Evolutionary conservation across 2,329 filamentous ascomycete genomes (phyloP), one percentile per base, ranked within the genome.

Genomic region (Dryadomyces quercivorus): DNA sequence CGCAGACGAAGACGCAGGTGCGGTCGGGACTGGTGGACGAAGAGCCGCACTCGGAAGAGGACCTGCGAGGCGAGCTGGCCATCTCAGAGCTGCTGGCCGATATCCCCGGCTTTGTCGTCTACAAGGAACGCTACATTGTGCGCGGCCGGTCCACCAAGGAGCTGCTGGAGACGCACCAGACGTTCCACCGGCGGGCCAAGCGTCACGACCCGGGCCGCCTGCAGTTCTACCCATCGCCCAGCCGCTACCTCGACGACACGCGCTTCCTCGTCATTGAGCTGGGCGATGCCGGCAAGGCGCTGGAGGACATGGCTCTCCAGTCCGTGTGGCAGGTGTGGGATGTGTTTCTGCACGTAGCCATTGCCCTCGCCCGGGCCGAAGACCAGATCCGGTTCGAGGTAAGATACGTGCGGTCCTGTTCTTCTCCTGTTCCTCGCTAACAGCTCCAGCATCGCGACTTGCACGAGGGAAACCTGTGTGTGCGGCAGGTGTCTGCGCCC

Each of bases 21-120:
- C 70, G 69, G 34, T 72, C 75, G 0, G 76, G 75, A 0, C 67
- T 82, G 0, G 75, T 82, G 5, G 79, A 82, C 57, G 79, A 82
- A 61, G 74, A 80, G 59, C 76, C 79, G 0, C 79, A 80, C 55
- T 66, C 69, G 2, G 75, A 78, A 56, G 70, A 71, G 1, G 77
- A 80, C 61, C 69, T 84, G 34, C 67, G 74, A 2, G 79, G 79
- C 22, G 81, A 85, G 62, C 69, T 85, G 21, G 71, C 74, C 50
- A 83, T 85, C 48, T 84, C 81, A 2, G 80, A 85, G 63, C 78
- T 76, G 69, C 68, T 85, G 18, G 78, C 81, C 18, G 80, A 81
- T 57, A 76, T 84, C 13, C 80, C 81, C 0, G 81, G 81, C 0
- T 85, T 84, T 57, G 80, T 84, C 36, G 72, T 81, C 18, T 84